Base-by-base conservation (phyloP, 208 protist genomes). In the Crithidia acanthocephali region DNA sequence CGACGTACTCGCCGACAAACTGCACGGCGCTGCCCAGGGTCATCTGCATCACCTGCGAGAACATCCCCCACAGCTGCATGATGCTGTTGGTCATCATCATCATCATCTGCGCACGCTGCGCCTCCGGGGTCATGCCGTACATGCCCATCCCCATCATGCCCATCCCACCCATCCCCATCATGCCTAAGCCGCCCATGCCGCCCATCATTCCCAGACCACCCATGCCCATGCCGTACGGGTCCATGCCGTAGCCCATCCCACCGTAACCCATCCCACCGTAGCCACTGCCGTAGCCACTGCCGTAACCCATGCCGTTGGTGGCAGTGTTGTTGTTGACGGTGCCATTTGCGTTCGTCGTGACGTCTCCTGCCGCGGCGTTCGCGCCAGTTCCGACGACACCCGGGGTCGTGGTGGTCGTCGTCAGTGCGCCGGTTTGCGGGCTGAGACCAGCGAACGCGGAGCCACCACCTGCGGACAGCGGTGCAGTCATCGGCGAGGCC, bases 21-120 rank as follows among this genome's bases (percentile, higher is more conserved):
- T 94, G 88, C 50, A 94, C 80, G 18, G 76, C 81, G 74, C 87
- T 94, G 63, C 86, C 88, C 56, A 94, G 87, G 5, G 88, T 89
- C 72, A 85, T 89, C 71, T 96, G 91, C 71, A 94, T 78, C 0
- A 96, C 91, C 64, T 92, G 85, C 35, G 88, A 84, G 58, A 96
- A 90, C 88, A 93, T 93, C 2, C 83, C 81, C 81, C 87, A 94
- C 72, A 94, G 79, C 76, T 96, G 83, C 72, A 96, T 73, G 45
- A 94, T 90, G 64, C 88, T 80, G 53, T 83, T 83, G 22, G 93
- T 88, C 80, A 96, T 87, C 68, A 96, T 85, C 76, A 96, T 93
- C 80, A 92, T 94, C 88, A 94, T 92, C 69, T 96, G 91, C 25
- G 79, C 80, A 25, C 91, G 86, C 75, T 94, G 88, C 37, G 87